These are phyloP conservation scores for bread wheat (Triticum aestivum) DNA, from an alignment of 176 grass and related monocot genomes.

Conservation along the genomic window DNA sequence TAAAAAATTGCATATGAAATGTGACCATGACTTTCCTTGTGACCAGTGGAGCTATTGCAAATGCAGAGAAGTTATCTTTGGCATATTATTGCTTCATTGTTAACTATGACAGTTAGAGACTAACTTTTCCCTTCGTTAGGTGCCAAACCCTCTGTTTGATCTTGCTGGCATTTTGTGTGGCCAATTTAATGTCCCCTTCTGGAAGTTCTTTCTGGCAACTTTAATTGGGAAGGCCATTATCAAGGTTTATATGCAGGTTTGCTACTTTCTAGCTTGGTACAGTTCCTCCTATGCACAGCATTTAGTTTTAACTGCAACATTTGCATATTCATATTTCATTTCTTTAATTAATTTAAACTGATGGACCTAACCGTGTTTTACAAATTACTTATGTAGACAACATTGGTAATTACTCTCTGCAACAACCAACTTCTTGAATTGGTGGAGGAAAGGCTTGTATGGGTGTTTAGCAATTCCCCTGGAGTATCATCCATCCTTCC, in stretches of 20 bases:
- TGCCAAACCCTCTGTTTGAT: slow-evolving; percentile 95
- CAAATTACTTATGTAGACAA: slow-evolving; percentile 58
- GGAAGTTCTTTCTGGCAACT: slow-evolving; percentile 97
- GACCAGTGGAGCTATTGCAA: not conserved
- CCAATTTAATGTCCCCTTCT: slow-evolving; percentile 87
- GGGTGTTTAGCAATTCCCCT: slow-evolving; percentile 67
- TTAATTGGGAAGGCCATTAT: slow-evolving; percentile 92
- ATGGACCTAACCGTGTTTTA: slow-evolving; percentile 1
- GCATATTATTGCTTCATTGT: slow-evolving; percentile 5
- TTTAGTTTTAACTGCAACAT: slow-evolving; percentile 13
- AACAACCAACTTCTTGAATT: slow-evolving; percentile 96
- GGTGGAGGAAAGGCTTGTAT: slow-evolving; percentile 79
- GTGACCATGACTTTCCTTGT: slow-evolving; percentile 11
- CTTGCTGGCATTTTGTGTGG: slow-evolving; percentile 90
- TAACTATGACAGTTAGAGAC: slow-evolving; percentile 22
- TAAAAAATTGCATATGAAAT: slow-evolving; percentile 25
- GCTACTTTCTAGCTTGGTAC: slow-evolving; percentile 11
- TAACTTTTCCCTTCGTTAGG: slow-evolving; percentile 50
- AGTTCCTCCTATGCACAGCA: not conserved
- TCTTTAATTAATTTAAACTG: not conserved
- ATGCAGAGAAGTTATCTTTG: slow-evolving; percentile 1
- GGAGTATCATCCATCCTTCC: slow-evolving; percentile 56
- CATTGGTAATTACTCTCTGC: slow-evolving; percentile 75
- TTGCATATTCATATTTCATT: slow-evolving; percentile 4
- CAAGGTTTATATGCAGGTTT: slow-evolving; percentile 93